These are phyloP conservation scores for Obelidium mucronatum DNA, from an alignment of 192 early-diverging fungal species.

Conservation along the genomic window DNA sequence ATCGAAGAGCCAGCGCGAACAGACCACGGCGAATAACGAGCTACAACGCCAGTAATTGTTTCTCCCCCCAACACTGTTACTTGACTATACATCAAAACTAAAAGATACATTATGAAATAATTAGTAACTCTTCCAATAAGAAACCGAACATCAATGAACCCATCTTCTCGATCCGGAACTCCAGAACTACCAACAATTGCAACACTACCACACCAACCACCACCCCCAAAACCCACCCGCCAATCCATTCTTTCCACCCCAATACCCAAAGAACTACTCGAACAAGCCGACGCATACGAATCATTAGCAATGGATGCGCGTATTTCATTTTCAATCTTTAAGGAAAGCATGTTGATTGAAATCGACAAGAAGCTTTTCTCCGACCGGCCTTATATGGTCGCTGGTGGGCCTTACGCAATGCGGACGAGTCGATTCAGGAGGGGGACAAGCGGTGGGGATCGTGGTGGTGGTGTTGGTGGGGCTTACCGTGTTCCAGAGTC, in stretches of 20 bases:
- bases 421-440: background rate
- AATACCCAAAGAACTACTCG: slow-evolving; percentile 9
- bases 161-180: too few relatives aligned
- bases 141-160: too few relatives aligned
- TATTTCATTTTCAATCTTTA: background rate
- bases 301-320: background rate
- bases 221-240: background rate
- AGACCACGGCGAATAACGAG: background rate
- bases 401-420: background rate
- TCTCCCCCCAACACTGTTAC: background rate
- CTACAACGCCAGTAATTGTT: slow-evolving; percentile 8
- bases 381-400: background rate
- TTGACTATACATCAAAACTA: background rate
- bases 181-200: background rate
- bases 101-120: background rate
- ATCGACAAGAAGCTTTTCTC: slow-evolving; percentile 26
- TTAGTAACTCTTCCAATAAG: too few relatives aligned
- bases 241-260: slow-evolving; percentile 3
- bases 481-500: background rate
- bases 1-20: slow-evolving; percentile 14
- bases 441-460: too few relatives aligned
- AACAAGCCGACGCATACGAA: slow-evolving; percentile 21
- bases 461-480: too few relatives aligned
- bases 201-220: background rate
- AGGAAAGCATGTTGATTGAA: slow-evolving; percentile 5